Percentiles rank a stretch among this genome's conserved stretches.
These are phyloP conservation scores for Phytophthora quininea DNA, from an alignment of 352 stramenopile species.

Conservation along the genomic window DNA sequence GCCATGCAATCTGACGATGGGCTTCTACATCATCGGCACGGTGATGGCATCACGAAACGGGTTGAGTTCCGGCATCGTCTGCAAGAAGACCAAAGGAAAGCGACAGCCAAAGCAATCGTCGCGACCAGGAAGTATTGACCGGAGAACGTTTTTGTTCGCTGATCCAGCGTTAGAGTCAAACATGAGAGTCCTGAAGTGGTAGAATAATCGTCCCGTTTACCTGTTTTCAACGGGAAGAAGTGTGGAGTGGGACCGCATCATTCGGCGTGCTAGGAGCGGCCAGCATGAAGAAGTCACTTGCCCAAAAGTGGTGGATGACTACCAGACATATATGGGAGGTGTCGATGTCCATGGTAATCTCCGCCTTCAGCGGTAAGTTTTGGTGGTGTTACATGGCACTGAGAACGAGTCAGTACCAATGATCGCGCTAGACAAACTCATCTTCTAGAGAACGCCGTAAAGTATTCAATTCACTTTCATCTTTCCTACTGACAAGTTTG, in stretches of 20 bases:
- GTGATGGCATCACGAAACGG: slow-evolving; percentile 5
- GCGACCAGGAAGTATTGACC: background rate
- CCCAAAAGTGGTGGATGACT: background rate
- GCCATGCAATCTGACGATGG: slow-evolving; percentile 12
- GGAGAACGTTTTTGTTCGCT: background rate
- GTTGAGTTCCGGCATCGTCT: background rate
- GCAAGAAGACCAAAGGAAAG: background rate
- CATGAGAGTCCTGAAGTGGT: background rate
- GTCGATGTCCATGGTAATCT: background rate
- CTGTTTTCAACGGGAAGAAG: background rate
- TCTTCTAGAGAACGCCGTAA: too few relatives aligned
- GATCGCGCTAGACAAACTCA: too few relatives aligned
- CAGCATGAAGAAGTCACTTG: background rate
- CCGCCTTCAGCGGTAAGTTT: background rate
- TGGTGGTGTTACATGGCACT: too few relatives aligned
- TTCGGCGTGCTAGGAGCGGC: background rate
- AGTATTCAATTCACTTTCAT: too few relatives aligned
- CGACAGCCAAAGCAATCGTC: background rate
- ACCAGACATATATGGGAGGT: background rate
- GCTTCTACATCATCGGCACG: slow-evolving; percentile 7
- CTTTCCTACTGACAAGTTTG: too few relatives aligned
- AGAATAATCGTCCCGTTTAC: slow-evolving; percentile 1
- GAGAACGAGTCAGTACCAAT: too few relatives aligned
- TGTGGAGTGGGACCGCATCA: background rate
- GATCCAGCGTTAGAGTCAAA: background rate